A percentile compares a stretch with the other conserved stretches of the same genome.
phyloP scores from a whole-genome alignment of 2,329 filamentous ascomycete genomes.

The Botrytis hyacinthi region DNA sequence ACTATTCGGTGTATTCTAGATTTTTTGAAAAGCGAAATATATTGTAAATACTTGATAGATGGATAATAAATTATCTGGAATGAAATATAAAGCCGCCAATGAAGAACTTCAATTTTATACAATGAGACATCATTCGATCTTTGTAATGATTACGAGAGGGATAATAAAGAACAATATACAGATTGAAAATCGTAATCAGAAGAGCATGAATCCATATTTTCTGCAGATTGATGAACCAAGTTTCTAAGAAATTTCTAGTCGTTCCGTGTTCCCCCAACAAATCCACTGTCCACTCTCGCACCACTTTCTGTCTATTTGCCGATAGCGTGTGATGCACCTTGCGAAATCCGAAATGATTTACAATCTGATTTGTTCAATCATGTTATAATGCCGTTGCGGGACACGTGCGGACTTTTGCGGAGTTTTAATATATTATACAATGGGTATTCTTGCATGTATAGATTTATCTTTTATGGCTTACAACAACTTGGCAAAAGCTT shows the following conservation, averaged over 20 bases:
- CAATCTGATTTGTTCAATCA: background rate
- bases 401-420: background rate
- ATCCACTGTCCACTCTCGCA: background rate
- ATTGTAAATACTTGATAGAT: background rate
- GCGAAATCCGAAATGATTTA: background rate
- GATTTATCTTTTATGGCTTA: background rate
- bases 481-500: background rate
- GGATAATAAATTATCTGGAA: background rate
- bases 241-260: background rate
- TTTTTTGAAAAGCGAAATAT: background rate
- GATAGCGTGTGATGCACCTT: background rate
- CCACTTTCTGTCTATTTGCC: background rate
- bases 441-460: background rate
- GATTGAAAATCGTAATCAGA: background rate
- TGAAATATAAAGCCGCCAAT: background rate
- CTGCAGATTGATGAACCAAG: background rate
- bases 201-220: background rate
- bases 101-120: background rate
- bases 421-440: background rate
- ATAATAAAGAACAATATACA: background rate
- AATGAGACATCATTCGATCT: background rate
- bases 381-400: background rate
- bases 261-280: background rate
- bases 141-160: background rate
- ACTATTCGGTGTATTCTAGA: background rate